Percentiles rank a stretch among this genome's conserved stretches.
Conservation (phyloP, 2,329 filamentous ascomycete genomes). For the Fusarium sp. region DNA sequence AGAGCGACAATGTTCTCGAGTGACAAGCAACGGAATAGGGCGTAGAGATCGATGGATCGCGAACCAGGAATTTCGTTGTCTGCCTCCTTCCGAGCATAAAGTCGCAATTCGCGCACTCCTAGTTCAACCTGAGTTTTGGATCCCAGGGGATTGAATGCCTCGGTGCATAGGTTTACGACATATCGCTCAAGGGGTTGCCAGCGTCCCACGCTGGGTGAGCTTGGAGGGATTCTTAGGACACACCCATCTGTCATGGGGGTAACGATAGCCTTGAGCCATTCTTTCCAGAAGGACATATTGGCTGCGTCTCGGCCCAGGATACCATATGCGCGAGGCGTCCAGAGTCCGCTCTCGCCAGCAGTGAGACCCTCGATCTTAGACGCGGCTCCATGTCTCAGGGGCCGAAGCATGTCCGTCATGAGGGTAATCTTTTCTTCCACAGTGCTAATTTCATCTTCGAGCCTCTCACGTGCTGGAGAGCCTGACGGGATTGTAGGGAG, state of each 20-base stretch:
- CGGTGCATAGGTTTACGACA: constrained; percentile 95
- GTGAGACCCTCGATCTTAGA: constrained; percentile 98
- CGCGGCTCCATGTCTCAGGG: constrained; percentile 91
- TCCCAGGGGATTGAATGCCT: constrained; percentile 89
- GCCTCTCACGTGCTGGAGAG: constrained; percentile 79
- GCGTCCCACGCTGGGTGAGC: constrained; percentile 88
- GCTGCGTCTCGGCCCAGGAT: constrained; percentile 86
- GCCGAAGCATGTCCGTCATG: constrained; percentile 95
- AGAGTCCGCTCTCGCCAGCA: constrained; percentile 93
- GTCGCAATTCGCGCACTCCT: constrained; percentile 84
- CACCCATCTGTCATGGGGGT: constrained; percentile 94
- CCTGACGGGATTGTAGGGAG: constrained; percentile 84
- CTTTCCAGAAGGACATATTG: constrained; percentile 95
- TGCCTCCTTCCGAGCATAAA: constrained; percentile 94
- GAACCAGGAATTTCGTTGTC: constrained; percentile 92
- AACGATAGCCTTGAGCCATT: constrained; percentile 94
- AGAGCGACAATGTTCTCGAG: constrained; percentile 92
- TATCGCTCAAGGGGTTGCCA: constrained; percentile 98
- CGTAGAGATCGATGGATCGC: constrained; percentile 90
- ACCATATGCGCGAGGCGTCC: constrained; percentile 94
- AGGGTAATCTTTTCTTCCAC: constrained; percentile 97
- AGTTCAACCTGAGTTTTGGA: constrained; percentile 97
- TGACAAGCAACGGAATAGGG: constrained; percentile 88
- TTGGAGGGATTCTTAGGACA: constrained; percentile 83
- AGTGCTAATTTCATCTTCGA: constrained; percentile 94